Conservation (phyloP, 345 rosid genomes). For the Theobroma cacao region DNA sequence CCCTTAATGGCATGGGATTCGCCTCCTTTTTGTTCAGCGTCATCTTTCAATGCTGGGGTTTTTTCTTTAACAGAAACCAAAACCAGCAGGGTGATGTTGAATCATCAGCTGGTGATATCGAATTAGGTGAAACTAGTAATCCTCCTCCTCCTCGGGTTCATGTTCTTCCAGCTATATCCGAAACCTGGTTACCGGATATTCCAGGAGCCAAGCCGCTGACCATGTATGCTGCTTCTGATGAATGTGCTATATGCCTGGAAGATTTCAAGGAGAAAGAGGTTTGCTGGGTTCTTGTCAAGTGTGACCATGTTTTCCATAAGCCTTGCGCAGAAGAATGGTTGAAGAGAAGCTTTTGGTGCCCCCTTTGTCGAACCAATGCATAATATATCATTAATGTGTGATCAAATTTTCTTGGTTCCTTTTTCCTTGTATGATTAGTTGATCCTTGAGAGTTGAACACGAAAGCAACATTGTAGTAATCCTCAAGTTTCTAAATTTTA, state of each 20-base stretch:
- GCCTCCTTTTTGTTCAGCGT: neutral
- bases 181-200: neutral
- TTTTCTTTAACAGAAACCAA: neutral
- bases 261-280: neutral
- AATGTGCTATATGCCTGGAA: constrained; percentile 15
- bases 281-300: neutral
- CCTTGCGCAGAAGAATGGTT: neutral
- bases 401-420: neutral
- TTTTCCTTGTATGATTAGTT: neutral
- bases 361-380: neutral
- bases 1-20: neutral
- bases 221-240: neutral
- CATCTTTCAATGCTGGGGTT: neutral
- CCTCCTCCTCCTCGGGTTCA: neutral
- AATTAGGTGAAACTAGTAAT: neutral
- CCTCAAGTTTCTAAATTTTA: neutral
- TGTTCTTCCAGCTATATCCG: neutral
- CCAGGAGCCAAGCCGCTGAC: neutral
- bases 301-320: neutral
- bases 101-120: neutral
- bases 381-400: neutral
- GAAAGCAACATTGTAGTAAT: neutral
- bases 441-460: neutral
- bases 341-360: neutral
- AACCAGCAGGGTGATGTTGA: neutral